phyloP scores from a whole-genome alignment of 139 green algal species.

The Limnomonas spitsbergensis region DNA sequence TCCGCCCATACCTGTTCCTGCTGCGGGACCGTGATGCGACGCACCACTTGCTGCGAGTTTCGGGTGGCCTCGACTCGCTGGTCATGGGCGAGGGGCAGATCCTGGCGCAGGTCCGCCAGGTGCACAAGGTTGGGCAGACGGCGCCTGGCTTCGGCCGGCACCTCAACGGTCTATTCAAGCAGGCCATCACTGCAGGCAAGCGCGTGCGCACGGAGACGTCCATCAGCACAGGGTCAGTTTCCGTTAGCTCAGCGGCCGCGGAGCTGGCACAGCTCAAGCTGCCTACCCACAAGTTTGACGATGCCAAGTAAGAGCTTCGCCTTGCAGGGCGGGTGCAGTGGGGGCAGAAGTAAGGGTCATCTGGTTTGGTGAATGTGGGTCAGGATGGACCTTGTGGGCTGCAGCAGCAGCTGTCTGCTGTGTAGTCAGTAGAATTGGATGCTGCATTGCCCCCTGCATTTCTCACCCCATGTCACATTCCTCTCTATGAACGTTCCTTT shows the following conservation, averaged over 20 bases:
- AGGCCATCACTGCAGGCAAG: conserved; percentile 96
- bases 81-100: conserved; percentile 99
- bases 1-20: conserved; percentile 94
- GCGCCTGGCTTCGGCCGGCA: conserved; percentile 90
- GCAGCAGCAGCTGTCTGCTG: too few relatives aligned
- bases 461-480: too few relatives aligned
- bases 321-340: too few relatives aligned
- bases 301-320: too few relatives aligned
- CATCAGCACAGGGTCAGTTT: conserved; percentile 92
- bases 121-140: conserved; percentile 93
- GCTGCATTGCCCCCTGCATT: too few relatives aligned
- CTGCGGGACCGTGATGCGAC: conserved; percentile 93
- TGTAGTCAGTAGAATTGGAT: too few relatives aligned
- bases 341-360: too few relatives aligned
- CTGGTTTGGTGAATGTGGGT: too few relatives aligned
- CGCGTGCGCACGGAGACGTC: conserved; percentile 91
- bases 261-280: conserved; percentile 98
- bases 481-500: too few relatives aligned
- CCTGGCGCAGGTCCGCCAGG: conserved; percentile 93
- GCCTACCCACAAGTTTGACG: conserved; percentile 75
- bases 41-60: conserved; percentile 89
- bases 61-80: conserved; percentile 92
- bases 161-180: conserved; percentile 98
- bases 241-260: conserved; percentile 89
- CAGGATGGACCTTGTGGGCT: too few relatives aligned